phyloP scores from a whole-genome alignment of 371 early-diverging fungal genomes.

The Quaeritorhiza haematococci region DNA sequence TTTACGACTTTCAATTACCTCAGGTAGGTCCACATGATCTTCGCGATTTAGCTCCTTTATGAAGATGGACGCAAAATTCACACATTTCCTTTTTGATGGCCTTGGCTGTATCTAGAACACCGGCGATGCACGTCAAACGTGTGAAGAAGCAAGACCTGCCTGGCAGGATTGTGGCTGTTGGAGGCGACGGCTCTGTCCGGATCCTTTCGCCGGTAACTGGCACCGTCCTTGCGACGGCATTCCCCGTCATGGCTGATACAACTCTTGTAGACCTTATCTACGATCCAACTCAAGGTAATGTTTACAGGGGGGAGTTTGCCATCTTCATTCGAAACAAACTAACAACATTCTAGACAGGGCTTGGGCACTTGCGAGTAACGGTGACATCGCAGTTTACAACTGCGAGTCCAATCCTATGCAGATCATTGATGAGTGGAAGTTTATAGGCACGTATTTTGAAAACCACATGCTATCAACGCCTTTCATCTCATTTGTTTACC shows the following conservation, averaged over 20 bases:
- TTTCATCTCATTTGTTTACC: no score
- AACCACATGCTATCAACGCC: no score
- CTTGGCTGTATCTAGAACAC: not conserved
- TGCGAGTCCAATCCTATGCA: constrained; percentile 28
- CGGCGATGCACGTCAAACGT: constrained; percentile 15
- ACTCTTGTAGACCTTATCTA: constrained; percentile 8
- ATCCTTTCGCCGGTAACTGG: constrained; percentile 32
- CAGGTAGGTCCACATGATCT: constrained; percentile 3
- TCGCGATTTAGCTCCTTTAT: not conserved
- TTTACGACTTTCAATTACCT: constrained; percentile 28
- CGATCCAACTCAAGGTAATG: constrained; percentile 29
- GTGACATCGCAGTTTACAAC: constrained; percentile 30
- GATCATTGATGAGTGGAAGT: constrained; percentile 29
- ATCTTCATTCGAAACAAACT: not conserved
- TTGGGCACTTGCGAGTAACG: constrained; percentile 12
- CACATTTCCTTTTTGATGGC: not conserved
- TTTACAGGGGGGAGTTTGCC: no score
- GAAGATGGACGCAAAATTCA: not conserved
- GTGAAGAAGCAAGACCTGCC: constrained; percentile 15
- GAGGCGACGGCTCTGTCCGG: constrained; percentile 26
- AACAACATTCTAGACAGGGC: not conserved
- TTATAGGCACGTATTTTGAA: not conserved
- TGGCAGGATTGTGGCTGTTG: constrained; percentile 19
- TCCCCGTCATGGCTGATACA: constrained; percentile 34
- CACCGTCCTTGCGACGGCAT: constrained; percentile 23